Evolutionary conservation across 2,329 filamentous ascomycete genomes (phyloP).

Genomic region (Aotearoamyces nothofagi): DNA sequence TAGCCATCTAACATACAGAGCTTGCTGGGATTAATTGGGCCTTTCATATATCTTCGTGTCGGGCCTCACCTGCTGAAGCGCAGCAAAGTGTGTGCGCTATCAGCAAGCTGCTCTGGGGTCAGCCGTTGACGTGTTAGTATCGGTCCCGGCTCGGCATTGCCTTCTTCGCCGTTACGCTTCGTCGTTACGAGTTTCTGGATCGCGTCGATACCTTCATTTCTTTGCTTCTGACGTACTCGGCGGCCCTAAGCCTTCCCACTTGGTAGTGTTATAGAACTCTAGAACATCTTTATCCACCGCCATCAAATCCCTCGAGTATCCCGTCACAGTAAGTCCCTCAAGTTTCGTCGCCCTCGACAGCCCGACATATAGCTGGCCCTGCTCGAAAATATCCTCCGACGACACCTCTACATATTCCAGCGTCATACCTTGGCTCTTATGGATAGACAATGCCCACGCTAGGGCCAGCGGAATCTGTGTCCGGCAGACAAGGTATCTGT

Average conservation of each 20-base stretch:
- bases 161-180: too few relatives aligned
- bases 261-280: slow-evolving; percentile 11
- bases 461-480: slow-evolving; percentile 61
- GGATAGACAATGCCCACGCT: slow-evolving; percentile 90
- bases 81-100: too few relatives aligned
- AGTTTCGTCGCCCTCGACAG: slow-evolving; percentile 12
- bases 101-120: too few relatives aligned
- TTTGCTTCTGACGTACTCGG: too few relatives aligned
- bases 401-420: slow-evolving; percentile 14
- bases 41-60: too few relatives aligned
- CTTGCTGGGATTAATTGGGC: too few relatives aligned
- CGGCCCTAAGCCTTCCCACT: slow-evolving; percentile 11
- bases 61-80: too few relatives aligned
- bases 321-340: slow-evolving; percentile 13
- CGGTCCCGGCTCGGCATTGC: too few relatives aligned
- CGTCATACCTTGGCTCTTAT: slow-evolving; percentile 93
- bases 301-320: slow-evolving; percentile 7
- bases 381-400: slow-evolving; percentile 13
- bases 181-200: too few relatives aligned
- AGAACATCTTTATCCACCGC: slow-evolving; percentile 12
- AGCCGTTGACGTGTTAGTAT: too few relatives aligned
- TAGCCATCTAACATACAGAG: too few relatives aligned
- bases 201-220: too few relatives aligned
- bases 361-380: slow-evolving; percentile 15
- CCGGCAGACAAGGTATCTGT: slow-evolving; percentile 10